Conservation (phyloP, 306 rosid genomes). For the Amphicarpaea edgeworthii region DNA sequence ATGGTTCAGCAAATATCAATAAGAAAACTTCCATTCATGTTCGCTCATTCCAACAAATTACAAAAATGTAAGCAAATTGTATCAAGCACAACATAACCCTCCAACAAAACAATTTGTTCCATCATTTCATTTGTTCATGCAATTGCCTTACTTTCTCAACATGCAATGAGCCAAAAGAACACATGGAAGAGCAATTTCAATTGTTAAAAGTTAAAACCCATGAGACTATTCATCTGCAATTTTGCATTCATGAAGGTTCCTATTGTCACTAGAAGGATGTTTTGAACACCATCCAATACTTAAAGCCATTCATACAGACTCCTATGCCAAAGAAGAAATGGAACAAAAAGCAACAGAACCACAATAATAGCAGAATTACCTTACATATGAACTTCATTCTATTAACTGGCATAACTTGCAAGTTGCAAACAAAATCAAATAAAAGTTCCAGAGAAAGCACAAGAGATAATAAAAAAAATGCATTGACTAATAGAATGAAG, state of each 20-base stretch:
- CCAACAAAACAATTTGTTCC: not conserved
- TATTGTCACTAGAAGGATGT: constrained; percentile 1
- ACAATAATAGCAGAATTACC: not conserved
- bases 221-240: not conserved
- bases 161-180: not conserved
- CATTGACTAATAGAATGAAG: not conserved
- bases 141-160: not conserved
- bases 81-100: not conserved
- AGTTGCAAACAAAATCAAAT: not conserved
- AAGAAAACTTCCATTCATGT: not conserved
- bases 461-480: not conserved
- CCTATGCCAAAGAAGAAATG: not conserved
- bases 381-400: too few relatives aligned
- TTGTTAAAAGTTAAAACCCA: not conserved
- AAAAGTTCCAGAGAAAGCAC: not conserved
- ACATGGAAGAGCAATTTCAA: constrained; percentile 10
- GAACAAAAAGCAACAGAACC: not conserved
- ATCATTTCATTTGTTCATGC: not conserved
- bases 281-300: constrained; percentile 13
- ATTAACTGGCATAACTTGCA: too few relatives aligned
- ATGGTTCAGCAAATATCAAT: not conserved
- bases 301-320: constrained; percentile 30
- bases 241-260: not conserved
- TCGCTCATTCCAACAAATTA: not conserved
- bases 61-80: not conserved